These are phyloP conservation scores for Tardiomyces depauwii DNA, from an alignment of 1,139 yeast species.

Conservation along the genomic window DNA sequence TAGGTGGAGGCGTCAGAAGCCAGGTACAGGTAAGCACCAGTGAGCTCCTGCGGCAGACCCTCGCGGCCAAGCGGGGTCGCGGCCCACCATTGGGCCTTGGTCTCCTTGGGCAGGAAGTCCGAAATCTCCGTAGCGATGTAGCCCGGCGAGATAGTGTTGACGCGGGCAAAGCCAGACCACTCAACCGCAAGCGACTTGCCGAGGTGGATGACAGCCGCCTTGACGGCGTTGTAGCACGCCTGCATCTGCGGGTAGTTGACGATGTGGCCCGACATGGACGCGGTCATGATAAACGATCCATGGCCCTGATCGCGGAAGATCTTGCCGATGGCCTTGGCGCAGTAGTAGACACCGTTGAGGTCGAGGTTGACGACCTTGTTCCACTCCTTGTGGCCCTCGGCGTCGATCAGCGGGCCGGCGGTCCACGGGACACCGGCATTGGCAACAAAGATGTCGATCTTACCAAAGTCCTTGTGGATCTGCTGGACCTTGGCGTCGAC, in stretches of 20 bases:
- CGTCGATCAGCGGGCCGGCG: constrained; percentile 55
- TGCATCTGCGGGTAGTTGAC: constrained; percentile 84
- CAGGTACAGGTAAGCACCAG: constrained; percentile 76
- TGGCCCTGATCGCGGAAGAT: constrained; percentile 57
- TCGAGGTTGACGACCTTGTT: constrained; percentile 58
- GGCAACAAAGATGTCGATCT: constrained; percentile 76
- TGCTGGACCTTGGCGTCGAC: constrained; percentile 48
- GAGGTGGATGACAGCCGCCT: constrained; percentile 76
- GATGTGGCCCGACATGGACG: constrained; percentile 84
- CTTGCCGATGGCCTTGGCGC: constrained; percentile 61
- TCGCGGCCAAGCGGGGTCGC: constrained; percentile 60
- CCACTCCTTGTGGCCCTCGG: constrained; percentile 49
- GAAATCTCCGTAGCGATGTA: constrained; percentile 68
- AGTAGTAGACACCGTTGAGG: constrained; percentile 65
- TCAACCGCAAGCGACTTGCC: constrained; percentile 78
- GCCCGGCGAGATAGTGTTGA: constrained; percentile 79
- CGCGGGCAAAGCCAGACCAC: constrained; percentile 85
- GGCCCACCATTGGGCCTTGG: constrained; percentile 52
- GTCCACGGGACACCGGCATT: constrained; percentile 91
- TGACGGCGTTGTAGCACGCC: constrained; percentile 85
- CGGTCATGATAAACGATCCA: constrained; percentile 76
- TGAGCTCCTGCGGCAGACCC: constrained; percentile 66
- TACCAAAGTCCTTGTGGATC: constrained; percentile 60
- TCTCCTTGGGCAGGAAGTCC: constrained; percentile 42
- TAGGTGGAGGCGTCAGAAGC: constrained; percentile 82